Conservation (phyloP, 768 basidiomycete species). For the Trametes cinnabarina region DNA sequence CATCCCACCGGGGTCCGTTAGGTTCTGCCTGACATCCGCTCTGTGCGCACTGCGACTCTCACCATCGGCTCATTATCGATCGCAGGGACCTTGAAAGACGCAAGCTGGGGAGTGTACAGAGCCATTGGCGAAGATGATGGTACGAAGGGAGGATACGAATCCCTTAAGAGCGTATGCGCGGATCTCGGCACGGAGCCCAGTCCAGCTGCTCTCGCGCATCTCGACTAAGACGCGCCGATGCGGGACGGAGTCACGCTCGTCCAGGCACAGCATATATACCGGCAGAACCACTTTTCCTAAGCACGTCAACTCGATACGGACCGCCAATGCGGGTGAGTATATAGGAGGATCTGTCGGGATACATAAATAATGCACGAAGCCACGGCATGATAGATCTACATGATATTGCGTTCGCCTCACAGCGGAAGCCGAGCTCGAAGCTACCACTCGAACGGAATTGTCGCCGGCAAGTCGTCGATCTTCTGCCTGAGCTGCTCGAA, state of each 20-base stretch:
- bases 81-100: conserved; percentile 79
- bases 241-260: conserved; percentile 33
- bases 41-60: conserved; percentile 23
- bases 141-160: conserved; percentile 7
- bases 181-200: conserved; percentile 2
- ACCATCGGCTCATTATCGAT: conserved; percentile 96
- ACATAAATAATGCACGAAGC: too few relatives aligned
- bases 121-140: conserved; percentile 47
- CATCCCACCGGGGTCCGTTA: neutral
- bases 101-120: conserved; percentile 62
- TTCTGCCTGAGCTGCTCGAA: conserved; percentile 51
- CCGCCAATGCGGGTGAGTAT: neutral
- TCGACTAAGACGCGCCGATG: too few relatives aligned
- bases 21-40: neutral
- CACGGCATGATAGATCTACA: neutral
- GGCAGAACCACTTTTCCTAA: neutral
- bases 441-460: conserved; percentile 32
- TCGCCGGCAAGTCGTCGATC: conserved; percentile 53
- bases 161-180: neutral
- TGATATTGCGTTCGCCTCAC: neutral
- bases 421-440: too few relatives aligned
- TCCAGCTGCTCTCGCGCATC: neutral
- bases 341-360: too few relatives aligned
- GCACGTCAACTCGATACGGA: neutral
- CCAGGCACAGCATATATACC: conserved; percentile 44